phyloP scores from a whole-genome alignment of 2,329 filamentous ascomycete genomes.

The Tolypocladium album region DNA sequence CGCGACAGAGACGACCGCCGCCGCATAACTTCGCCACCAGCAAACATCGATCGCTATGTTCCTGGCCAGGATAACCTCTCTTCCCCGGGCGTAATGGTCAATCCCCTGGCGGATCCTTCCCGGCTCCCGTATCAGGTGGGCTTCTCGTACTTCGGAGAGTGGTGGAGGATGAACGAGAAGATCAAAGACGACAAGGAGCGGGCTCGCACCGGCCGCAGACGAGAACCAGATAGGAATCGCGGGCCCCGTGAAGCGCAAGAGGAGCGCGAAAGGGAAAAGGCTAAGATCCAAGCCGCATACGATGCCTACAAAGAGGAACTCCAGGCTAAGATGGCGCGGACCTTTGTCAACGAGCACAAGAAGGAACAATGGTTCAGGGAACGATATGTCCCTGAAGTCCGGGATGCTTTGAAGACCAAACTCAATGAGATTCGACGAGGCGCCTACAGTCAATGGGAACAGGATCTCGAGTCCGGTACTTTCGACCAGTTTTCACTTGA shows the following conservation, averaged over 20 bases:
- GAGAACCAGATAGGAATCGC: conserved; percentile 52
- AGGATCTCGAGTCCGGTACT: conserved; percentile 69
- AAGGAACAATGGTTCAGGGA: conserved; percentile 97
- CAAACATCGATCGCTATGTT: conserved; percentile 77
- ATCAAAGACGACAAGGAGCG: conserved; percentile 76
- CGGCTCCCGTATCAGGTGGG: conserved; percentile 70
- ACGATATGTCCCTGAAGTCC: conserved; percentile 76
- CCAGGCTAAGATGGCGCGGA: conserved; percentile 70
- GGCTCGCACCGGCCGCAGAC: conserved; percentile 55
- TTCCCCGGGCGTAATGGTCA: conserved; percentile 36
- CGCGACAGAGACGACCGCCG: conserved; percentile 51
- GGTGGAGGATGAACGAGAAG: conserved; percentile 74
- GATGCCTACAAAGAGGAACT: conserved; percentile 58
- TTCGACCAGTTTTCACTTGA: conserved; percentile 95
- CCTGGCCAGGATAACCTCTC: conserved; percentile 54
- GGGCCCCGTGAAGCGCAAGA: conserved; percentile 57
- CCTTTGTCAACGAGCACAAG: conserved; percentile 87
- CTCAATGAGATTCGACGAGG: conserved; percentile 71
- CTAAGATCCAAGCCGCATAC: conserved; percentile 62
- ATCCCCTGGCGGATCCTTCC: conserved; percentile 62
- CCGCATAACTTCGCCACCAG: conserved; percentile 49
- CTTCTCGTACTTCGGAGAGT: conserved; percentile 78
- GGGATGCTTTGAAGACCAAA: conserved; percentile 62
- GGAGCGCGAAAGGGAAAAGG: conserved; percentile 69
- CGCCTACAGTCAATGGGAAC: conserved; percentile 79